Evolutionary conservation across 352 stramenopile genomes (phyloP), one percentile per base, ranked within the genome.

Genomic region (Pythium phragmiticola): DNA sequence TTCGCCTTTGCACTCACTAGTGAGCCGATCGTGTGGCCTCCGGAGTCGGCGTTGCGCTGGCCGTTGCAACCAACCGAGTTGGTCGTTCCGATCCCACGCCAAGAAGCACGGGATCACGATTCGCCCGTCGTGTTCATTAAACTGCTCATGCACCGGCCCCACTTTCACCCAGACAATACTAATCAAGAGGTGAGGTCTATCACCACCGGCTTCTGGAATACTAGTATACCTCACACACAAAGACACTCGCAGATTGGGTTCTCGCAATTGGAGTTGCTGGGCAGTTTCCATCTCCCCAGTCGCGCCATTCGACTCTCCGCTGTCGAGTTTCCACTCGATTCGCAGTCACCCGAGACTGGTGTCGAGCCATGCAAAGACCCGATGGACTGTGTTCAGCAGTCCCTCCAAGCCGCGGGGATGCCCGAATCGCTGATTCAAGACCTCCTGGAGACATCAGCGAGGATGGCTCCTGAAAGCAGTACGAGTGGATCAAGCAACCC

Each of bases 31-130:
- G 1, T 21, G 6, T 73, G 60, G 66, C 57, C 66, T 14, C 66
- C 66, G 1, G 53, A 73, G 26, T 73, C 66, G 19, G 55, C 47
- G 8, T 50, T 73, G 2, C 9, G 17, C 45, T 50, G 54, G 53
- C 41, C 51, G 1, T n/a, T 69, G 16, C 14, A 34, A 23, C 6
- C 49, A 3, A 65, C 63, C 9, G 55, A 60, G 30, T 33, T 65
- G 0, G 30, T 19, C 46, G 36, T 62, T 47, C 49, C 49, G 3
- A 26, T 63, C n/a, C 12, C 3, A 2, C 45, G 16, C 17, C 16
- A 23, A 23, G 50, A 6, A 1, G 3, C 6, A 36, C 17, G 2
- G 16, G 30, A 57, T 37, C 7, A 21, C 7, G 23, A 36, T 23
- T 13, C 28, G 23, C 16, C 34, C 13, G 5, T 52, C 34, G 41